These are phyloP conservation scores for Stenogyne calaminthoides DNA, from an alignment of 305 asterid genomes.

Conservation along the genomic window DNA sequence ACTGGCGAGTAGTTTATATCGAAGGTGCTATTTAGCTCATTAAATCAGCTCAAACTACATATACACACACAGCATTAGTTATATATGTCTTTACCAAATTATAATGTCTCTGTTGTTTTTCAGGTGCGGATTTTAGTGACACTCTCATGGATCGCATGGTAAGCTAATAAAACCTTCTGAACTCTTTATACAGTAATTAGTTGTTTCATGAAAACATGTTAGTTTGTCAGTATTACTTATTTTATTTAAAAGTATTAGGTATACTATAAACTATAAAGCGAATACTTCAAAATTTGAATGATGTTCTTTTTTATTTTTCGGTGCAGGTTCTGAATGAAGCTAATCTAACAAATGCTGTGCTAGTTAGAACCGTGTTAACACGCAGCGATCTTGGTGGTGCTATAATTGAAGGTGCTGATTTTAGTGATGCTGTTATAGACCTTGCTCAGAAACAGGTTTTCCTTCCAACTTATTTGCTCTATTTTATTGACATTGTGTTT, in stretches of 20 bases:
- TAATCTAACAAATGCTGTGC: slow-evolving; percentile 86
- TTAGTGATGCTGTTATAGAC: slow-evolving; percentile 87
- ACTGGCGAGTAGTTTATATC: background rate
- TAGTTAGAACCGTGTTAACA: slow-evolving; percentile 82
- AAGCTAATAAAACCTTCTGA: slow-evolving; percentile 31
- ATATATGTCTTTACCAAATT: background rate
- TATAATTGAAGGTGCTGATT: slow-evolving; percentile 80
- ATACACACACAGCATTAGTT: background rate
- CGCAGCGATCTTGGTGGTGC: slow-evolving; percentile 97
- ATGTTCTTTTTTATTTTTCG: background rate
- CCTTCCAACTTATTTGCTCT: background rate
- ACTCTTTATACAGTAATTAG: background rate
- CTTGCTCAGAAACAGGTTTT: slow-evolving; percentile 80
- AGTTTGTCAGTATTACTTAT: background rate
- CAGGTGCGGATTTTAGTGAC: slow-evolving; percentile 95
- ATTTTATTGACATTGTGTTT: background rate
- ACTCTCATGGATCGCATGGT: slow-evolving; percentile 98
- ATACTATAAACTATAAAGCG: background rate
- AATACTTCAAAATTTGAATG: background rate
- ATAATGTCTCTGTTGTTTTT: slow-evolving; percentile 4
- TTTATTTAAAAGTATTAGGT: background rate
- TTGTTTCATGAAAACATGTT: background rate
- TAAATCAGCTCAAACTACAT: background rate
- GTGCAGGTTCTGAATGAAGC: slow-evolving; percentile 86
- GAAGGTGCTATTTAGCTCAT: background rate